phyloP scores from a whole-genome alignment of 2,329 filamentous ascomycete genomes.

The Scopulariopsis brevicaulis region DNA sequence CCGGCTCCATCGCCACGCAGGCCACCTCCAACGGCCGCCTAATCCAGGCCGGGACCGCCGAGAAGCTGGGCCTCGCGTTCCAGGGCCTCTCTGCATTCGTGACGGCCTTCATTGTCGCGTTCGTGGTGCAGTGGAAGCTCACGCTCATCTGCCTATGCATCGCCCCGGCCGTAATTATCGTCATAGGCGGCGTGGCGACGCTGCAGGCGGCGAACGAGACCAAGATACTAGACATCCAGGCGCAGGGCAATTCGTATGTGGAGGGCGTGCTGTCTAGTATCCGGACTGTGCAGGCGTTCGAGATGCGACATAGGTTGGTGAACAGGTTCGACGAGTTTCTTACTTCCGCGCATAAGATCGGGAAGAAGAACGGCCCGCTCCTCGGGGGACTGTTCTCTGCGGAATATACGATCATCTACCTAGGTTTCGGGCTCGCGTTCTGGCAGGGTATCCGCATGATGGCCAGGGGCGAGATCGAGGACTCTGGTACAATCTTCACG shows the following conservation, averaged over 20 bases:
- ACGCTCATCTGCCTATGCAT: slow-evolving; percentile 31
- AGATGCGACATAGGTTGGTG: slow-evolving; percentile 30
- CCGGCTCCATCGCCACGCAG: slow-evolving; percentile 29
- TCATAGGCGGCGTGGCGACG: slow-evolving; percentile 20
- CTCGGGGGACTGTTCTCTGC: slow-evolving; percentile 29
- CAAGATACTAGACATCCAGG: slow-evolving; percentile 21
- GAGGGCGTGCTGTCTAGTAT: slow-evolving; percentile 38
- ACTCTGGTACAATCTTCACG: slow-evolving; percentile 35
- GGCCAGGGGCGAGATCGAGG: slow-evolving; percentile 26
- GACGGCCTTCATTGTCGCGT: slow-evolving; percentile 26
- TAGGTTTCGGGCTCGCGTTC: slow-evolving; percentile 35
- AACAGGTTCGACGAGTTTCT: slow-evolving; percentile 29
- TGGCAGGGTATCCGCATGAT: slow-evolving; percentile 40
- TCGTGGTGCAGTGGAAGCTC: slow-evolving; percentile 28
- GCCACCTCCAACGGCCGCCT: slow-evolving; percentile 36
- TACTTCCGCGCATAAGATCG: slow-evolving; percentile 23
- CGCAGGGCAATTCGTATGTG: slow-evolving; percentile 33
- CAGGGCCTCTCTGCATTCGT: slow-evolving; percentile 26
- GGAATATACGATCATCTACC: slow-evolving; percentile 35
- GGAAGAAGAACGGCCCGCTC: slow-evolving; percentile 28
- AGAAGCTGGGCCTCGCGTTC: slow-evolving; percentile 30
- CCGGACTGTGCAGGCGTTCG: slow-evolving; percentile 38
- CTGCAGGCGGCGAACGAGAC: slow-evolving; percentile 3
- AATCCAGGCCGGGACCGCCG: slow-evolving; percentile 30
- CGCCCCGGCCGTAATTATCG: slow-evolving; percentile 29